These are phyloP conservation scores for Aurinia saxatilis DNA, from an alignment of 345 rosid species.

Conservation along the genomic window DNA sequence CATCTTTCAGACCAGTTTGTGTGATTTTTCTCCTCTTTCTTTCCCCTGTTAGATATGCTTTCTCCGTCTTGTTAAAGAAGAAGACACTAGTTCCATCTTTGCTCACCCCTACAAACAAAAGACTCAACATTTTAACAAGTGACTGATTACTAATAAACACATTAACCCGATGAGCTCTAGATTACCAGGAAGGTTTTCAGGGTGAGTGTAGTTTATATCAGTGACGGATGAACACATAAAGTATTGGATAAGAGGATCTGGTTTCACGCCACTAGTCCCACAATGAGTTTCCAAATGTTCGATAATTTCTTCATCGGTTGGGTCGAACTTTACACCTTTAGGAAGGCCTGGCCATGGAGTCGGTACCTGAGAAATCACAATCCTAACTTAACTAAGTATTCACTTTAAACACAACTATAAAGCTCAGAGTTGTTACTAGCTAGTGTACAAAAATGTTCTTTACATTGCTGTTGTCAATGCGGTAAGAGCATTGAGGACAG, in stretches of 20 bases:
- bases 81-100: constrained; percentile 73
- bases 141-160: background rate
- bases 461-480: constrained; percentile 64
- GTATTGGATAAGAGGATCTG: constrained; percentile 49
- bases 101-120: constrained; percentile 44
- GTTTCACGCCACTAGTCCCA: constrained; percentile 41
- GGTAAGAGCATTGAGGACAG: constrained; percentile 62
- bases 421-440: background rate
- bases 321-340: constrained; percentile 86
- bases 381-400: background rate
- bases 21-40: constrained; percentile 75
- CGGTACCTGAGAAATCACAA: constrained; percentile 35
- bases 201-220: constrained; percentile 85
- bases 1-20: constrained; percentile 28
- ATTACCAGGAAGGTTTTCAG: constrained; percentile 85
- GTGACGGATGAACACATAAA: constrained; percentile 55
- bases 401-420: background rate
- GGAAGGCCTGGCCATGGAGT: constrained; percentile 86
- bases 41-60: constrained; percentile 75
- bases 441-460: background rate
- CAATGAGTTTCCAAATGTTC: constrained; percentile 82
- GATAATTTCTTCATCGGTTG: constrained; percentile 64
- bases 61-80: constrained; percentile 64
- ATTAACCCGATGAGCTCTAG: background rate
- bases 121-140: background rate